Conservation (phyloP, 352 stramenopile species). For the Halophytophthora polymorphica region DNA sequence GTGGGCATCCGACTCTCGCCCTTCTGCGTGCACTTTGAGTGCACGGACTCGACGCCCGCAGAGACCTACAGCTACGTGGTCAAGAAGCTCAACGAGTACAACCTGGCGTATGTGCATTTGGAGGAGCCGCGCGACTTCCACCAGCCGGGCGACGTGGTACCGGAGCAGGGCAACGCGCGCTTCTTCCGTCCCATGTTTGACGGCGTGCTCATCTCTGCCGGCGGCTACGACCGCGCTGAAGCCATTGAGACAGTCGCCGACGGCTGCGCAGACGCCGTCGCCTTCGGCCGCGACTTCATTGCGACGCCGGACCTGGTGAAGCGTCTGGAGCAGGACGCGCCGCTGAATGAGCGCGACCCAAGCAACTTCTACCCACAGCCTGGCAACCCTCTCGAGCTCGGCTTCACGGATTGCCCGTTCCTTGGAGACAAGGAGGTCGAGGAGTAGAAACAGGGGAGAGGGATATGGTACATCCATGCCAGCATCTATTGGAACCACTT, state of each 20-base stretch:
- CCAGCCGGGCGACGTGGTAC: constrained; percentile 1
- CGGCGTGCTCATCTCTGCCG: constrained; percentile 36
- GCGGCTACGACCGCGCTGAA: constrained; percentile 32
- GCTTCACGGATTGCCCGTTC: neutral
- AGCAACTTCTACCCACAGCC: constrained; percentile 17
- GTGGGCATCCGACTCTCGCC: constrained; percentile 28
- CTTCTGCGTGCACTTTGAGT: constrained; percentile 23
- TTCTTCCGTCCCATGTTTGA: constrained; percentile 40
- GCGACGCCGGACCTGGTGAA: constrained; percentile 53
- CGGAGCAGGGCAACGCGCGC: constrained; percentile 17
- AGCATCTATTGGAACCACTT: too few species aligned
- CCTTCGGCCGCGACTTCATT: constrained; percentile 51
- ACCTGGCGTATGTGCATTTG: constrained; percentile 39
- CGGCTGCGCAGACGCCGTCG: constrained; percentile 38
- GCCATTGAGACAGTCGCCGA: constrained; percentile 25
- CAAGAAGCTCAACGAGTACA: constrained; percentile 33
- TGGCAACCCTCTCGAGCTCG: constrained; percentile 4
- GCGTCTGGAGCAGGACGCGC: constrained; percentile 9
- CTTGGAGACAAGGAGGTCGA: too few species aligned
- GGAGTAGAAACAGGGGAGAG: too few species aligned
- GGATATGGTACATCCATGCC: too few species aligned
- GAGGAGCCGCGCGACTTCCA: constrained; percentile 35
- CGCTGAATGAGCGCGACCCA: constrained; percentile 25
- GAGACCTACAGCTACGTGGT: constrained; percentile 32
- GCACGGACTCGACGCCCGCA: constrained; percentile 19